Base-by-base conservation (phyloP, 768 basidiomycete genomes). In the Calocybe cyanea region DNA sequence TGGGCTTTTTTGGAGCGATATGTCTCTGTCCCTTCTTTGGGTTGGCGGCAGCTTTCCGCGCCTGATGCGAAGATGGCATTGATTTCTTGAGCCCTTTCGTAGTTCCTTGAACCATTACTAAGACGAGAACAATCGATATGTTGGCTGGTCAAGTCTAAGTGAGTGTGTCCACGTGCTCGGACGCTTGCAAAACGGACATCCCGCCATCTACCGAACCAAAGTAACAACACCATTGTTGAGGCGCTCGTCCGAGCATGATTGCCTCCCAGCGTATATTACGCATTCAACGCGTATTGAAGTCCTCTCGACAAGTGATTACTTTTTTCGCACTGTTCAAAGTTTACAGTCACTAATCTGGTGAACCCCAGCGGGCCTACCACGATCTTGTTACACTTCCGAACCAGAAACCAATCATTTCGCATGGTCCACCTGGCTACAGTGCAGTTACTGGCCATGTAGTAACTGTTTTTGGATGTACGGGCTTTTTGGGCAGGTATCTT, bases 391-490 rank as follows among this genome's bases (percentile, higher is more conserved):
- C 76, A 11, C 69, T 85, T 32, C 81, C 84, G 46, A 57, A 70
- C 38, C 61, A 63, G 52, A 83, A 83, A 56, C 83, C 90, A 31
- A 70, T 90, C 53, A 72, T 94, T 57, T 77, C 83, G 4, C 72
- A 80, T 53, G 94, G 93, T 15, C 77, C 82, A 42, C 83, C 85
- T 42, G 93, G 86, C 50, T 89, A 92, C 60, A 89, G 87, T 59
- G 85, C 91, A 3, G 84, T 86, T 48, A 84, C 86, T 33, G 96
- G 95, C 2, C 93, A 94, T 67, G 80, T 85, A 30, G 95, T 87
- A 33, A 99, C 96, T 13, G 94, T 98, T 40, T 98, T 99, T 74
- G 96, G 96, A 18, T 88, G 85, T 62, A 96, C 94, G 3, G 91
- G 94, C 4, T 98, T 97, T 65, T 71, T 99, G 48, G 96, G 95